Base-by-base conservation (phyloP, 106 monocot species). In the Apostasia shenzhenica region DNA sequence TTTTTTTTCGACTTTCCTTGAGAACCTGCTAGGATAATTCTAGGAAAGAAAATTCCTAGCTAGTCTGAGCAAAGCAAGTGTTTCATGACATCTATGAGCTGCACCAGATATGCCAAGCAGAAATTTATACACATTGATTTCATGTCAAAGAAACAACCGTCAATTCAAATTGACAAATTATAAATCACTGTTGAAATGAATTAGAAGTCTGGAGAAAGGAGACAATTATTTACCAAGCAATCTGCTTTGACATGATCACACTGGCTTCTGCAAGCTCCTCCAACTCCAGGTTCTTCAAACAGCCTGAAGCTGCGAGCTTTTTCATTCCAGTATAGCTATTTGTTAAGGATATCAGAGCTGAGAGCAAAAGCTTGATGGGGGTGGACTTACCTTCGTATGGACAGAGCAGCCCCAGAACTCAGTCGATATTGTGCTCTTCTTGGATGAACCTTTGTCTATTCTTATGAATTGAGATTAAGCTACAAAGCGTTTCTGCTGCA, bases 291-390 rank as follows among this genome's bases (percentile, higher is more conserved):
- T 73, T 62, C 48, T 79, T 57, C 54, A 83, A 46, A 67, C 80
- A 61, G 14, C 70, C 84, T 14, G 84, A 87, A 13, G 67, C 61
- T 2, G 67, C 64, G 4, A 86, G 82, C 71, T 63, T 86, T 74
- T 61, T 86, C 78, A 86, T 78, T 45, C 86, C 93, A 45, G 39
- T 77, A 45, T 55, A 76, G 71, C 80, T 84, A 10, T 76, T 80
- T 4, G 86, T 52, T 13, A 94, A 41, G 2, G 80, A 70, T 71
- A 82, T 26, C 8, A 90, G 75, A 14, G 76, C 76, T 41, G 79
- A 67, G 3, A 94, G 80, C 67, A 90, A 57, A 12, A 59, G 64
- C 11, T 70, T 84, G 61, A 58, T 89, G 26, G 68, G 62, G 3
- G 41, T 62, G 4, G 73, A 60, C 51, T 84, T 82, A 37, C 70